Evolutionary conservation across 2,329 filamentous ascomycete species (phyloP), one percentile per base, ranked within the genome.

Genomic region (Diaporthe velutina): DNA sequence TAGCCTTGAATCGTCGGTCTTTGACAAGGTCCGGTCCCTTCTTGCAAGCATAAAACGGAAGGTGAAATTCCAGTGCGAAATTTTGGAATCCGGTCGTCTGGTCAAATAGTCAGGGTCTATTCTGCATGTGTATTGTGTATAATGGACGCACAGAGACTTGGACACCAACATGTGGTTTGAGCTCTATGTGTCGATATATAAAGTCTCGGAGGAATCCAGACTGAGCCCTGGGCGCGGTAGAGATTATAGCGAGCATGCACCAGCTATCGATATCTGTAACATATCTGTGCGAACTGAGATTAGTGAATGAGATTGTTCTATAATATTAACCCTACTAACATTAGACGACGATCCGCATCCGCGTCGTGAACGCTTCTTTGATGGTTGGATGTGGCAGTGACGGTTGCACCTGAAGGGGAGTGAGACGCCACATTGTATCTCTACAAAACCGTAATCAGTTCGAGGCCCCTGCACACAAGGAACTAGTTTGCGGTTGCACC

Each of bases 211-310:
- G 58, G 9, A 64, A 64, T 2, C 9, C 58, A 22, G 58, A 8
- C 9, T 64, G 58, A 6, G 22, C 17, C 1, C 40, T 64, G 5
- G 58, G 58, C 1, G 38, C 25, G 13, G 58, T 64, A 12, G 58
- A 45, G 4, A 61, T 61, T 9, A 61, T 45, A 30, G 58, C 58
- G 22, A 61, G 58, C 58, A 61, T 61, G 22, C 58, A 61, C 58
- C 58, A 61, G 8, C 38, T 42, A 42, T 61, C 38, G 7, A 61
- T 45, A 3, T 61, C 38, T 22, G 58, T 61, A 22, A 61, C 38
- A 22, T 61, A 61, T 28, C 58, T 61, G 15, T 30, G 15, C 1
- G 3, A 45, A 9, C 3, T 17, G 19, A 28, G 13, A 30, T 42
- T 3, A 61, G 38, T 40, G 7, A 5, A 17, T 15, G 19, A 9